Evolutionary conservation across 2,329 filamentous ascomycete species (phyloP).

Genomic region (Hymenoscyphus repandus): DNA sequence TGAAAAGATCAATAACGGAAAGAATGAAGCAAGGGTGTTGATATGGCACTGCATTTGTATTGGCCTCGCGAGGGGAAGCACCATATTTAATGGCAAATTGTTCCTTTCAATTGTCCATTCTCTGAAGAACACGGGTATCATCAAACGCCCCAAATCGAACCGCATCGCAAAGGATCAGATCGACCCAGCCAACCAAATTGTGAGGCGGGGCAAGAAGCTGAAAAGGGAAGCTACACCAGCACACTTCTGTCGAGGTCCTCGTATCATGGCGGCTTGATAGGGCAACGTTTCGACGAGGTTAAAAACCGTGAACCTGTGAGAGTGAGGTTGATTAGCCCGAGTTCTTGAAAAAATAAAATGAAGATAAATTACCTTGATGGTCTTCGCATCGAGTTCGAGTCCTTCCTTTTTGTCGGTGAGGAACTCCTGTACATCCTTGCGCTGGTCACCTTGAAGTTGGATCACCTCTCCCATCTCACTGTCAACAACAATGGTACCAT

Average conservation of each 20-base stretch:
- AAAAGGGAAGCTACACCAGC: constrained; percentile 17
- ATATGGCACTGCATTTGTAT: no score
- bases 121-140: constrained; percentile 31
- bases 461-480: constrained; percentile 98
- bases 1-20: no score
- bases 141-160: constrained; percentile 31
- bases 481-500: constrained; percentile 98
- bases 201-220: constrained; percentile 29
- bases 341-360: neutral
- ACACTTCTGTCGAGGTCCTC: constrained; percentile 31
- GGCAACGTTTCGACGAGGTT: constrained; percentile 39
- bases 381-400: constrained; percentile 89
- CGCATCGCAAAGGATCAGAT: constrained; percentile 21
- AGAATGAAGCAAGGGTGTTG: no score
- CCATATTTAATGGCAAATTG: constrained; percentile 7
- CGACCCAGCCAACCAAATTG: constrained; percentile 23
- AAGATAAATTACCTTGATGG: constrained; percentile 69
- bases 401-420: constrained; percentile 93
- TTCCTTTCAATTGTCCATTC: constrained; percentile 10
- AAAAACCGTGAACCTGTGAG: constrained; percentile 56
- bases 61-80: no score
- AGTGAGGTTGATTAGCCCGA: constrained; percentile 7
- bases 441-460: constrained; percentile 98
- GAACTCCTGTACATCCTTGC: constrained; percentile 98
- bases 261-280: constrained; percentile 24